Percentiles rank a stretch among this genome's conserved stretches.
phyloP scores from a whole-genome alignment of 306 rosid genomes.

The Acacia melanoxylon region DNA sequence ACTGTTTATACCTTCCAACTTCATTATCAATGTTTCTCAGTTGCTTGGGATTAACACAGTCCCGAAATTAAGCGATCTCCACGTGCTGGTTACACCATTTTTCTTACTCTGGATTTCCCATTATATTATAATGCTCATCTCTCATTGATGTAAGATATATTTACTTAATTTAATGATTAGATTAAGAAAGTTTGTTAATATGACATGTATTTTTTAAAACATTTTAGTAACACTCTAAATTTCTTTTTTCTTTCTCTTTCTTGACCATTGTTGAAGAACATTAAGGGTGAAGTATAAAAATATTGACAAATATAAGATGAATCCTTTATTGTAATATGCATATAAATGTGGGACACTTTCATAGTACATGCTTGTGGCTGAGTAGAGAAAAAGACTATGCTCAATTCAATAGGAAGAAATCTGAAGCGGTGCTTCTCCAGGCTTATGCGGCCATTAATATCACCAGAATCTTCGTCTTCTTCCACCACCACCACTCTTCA shows the following conservation, averaged over 20 bases:
- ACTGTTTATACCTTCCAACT: neutral
- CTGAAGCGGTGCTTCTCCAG: conserved; percentile 70
- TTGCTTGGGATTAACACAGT: neutral
- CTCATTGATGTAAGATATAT: too few relatives aligned
- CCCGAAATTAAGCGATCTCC: neutral
- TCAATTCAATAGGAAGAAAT: conserved; percentile 45
- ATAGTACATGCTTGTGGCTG: neutral
- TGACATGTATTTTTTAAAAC: too few relatives aligned
- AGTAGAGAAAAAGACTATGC: conserved; percentile 35
- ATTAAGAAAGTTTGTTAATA: too few relatives aligned
- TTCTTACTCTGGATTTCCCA: neutral
- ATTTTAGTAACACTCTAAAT: too few relatives aligned
- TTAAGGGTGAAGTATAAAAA: too few relatives aligned
- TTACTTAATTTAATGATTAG: too few relatives aligned
- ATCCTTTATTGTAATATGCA: neutral
- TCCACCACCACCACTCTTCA: neutral
- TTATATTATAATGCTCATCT: neutral
- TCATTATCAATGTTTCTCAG: neutral
- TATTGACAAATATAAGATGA: too few relatives aligned
- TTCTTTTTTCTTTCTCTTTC: too few relatives aligned
- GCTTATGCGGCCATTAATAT: conserved; percentile 39
- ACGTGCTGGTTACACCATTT: neutral
- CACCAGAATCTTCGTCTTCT: conserved; percentile 27
- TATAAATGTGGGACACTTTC: neutral
- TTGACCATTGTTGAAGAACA: too few relatives aligned